A percentile compares a stretch with the other conserved stretches of the same genome.
These are phyloP conservation scores for Cladosporium sp. DNA, from an alignment of 2,329 filamentous ascomycete genomes.

Conservation along the genomic window DNA sequence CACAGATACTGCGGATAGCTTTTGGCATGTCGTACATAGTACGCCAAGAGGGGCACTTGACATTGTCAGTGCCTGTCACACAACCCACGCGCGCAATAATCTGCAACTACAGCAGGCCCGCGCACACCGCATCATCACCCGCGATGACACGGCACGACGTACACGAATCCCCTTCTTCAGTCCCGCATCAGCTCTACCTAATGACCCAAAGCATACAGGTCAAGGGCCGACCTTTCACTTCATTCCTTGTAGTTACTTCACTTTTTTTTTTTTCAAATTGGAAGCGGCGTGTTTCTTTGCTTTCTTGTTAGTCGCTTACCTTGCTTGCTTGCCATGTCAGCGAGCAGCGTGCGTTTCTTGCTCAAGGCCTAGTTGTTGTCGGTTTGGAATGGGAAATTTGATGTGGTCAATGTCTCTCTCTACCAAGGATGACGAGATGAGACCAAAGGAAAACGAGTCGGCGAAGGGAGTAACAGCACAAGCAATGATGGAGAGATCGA, in stretches of 20 bases:
- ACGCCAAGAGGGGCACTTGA: too few relatives aligned
- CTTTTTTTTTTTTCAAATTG: background rate
- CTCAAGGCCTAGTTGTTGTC: too few relatives aligned
- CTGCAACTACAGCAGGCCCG: background rate
- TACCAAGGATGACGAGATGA: background rate
- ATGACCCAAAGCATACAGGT: slow-evolving; percentile 1
- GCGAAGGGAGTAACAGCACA: background rate
- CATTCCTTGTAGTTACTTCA: background rate
- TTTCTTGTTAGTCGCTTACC: background rate
- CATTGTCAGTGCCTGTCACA: too few relatives aligned
- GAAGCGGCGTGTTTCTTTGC: background rate
- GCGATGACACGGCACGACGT: background rate
- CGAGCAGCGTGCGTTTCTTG: too few relatives aligned
- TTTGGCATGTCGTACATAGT: background rate
- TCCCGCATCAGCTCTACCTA: background rate
- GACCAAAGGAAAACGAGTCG: background rate
- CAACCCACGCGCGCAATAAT: background rate
- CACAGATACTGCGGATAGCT: background rate
- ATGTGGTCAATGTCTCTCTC: too few relatives aligned
- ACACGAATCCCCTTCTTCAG: background rate
- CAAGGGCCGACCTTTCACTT: background rate
- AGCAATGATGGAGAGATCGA: background rate
- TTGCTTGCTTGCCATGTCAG: too few relatives aligned
- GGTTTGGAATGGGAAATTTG: too few relatives aligned
- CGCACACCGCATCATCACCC: background rate